Base-by-base conservation (phyloP, 2,329 filamentous ascomycete species). In the Cytospora piceae region DNA sequence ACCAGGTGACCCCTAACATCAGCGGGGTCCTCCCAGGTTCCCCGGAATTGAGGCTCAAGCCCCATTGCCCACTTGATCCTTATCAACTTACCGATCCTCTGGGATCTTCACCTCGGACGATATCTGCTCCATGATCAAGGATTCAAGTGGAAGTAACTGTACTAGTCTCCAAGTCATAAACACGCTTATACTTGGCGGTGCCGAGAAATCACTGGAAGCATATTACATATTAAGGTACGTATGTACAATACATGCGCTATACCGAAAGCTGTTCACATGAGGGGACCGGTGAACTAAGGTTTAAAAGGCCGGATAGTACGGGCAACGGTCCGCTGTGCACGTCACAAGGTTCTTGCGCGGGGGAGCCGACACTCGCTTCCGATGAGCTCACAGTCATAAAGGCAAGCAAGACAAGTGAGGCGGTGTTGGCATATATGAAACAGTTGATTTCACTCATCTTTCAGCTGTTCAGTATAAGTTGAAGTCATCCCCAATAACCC, bases 11-110 rank as follows among this genome's bases (percentile, higher is more conserved):
- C 42, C 42, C n/a, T 49, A 22, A 11, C 22, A 49, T n/a, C n/a
- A 22, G n/a, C 42, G 20, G 20, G 20, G 20, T n/a, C 42, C 20
- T 46, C 2, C 8, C 20, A 46, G 42, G 42, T 46, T 46, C 42
- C 42, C 42, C 42, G 20, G 42, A 46, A 20, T 46, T 46, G 42
- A 46, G 42, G 42, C 42, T 46, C 42, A 46, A 46, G n/a, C 42
- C n/a, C 7, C 42, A n/a, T n/a, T 17, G 6, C 3, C 20, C 11
- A 46, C 20, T n/a, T 11, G 8, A n/a, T 22, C 42, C 42, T 7
- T 20, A 42, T 42, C 15, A 6, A 20, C 42, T 22, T 11, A 22
- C 17, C 20, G 3, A 46, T 46, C 3, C 39, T 46, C 9, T 34
- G 32, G 42, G 20, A 22, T 22, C 20, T 22, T 14, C 39, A 46